A percentile compares a stretch with the other conserved stretches of the same genome.
These are phyloP conservation scores for Cairneyella variabilis DNA, from an alignment of 495 filamentous ascomycete species.

Conservation along the genomic window DNA sequence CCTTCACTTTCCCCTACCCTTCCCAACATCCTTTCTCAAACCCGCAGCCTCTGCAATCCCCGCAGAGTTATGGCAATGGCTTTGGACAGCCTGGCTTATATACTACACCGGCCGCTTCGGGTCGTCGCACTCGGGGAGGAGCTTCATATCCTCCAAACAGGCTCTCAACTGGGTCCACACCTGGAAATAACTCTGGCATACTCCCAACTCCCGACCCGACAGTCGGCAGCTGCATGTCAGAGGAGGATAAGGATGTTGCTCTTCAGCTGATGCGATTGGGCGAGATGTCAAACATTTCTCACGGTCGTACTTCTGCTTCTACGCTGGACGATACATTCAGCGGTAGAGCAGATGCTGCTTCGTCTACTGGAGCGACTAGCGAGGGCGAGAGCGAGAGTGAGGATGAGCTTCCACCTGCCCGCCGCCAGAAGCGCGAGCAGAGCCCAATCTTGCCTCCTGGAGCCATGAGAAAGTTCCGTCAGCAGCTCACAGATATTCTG, in stretches of 20 bases:
- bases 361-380: constrained; percentile 77
- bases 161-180: constrained; percentile 31
- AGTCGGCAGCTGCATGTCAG: constrained; percentile 89
- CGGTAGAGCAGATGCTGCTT: constrained; percentile 78
- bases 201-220: constrained; percentile 93
- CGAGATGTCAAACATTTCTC: constrained; percentile 84
- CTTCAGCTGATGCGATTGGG: constrained; percentile 93
- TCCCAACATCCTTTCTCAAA: constrained; percentile 72
- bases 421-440: constrained; percentile 57
- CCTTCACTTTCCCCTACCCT: constrained; percentile 67
- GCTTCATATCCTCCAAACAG: constrained; percentile 43
- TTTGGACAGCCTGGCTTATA: constrained; percentile 41
- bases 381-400: constrained; percentile 76
- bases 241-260: constrained; percentile 97
- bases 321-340: constrained; percentile 90
- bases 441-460: constrained; percentile 50
- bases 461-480: constrained; percentile 46
- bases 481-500: constrained; percentile 57
- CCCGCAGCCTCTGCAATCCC: constrained; percentile 69
- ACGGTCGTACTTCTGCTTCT: constrained; percentile 87
- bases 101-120: constrained; percentile 55
- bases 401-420: constrained; percentile 59
- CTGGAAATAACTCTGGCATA: constrained; percentile 48
- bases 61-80: constrained; percentile 64
- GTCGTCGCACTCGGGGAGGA: constrained; percentile 64